Percentiles rank a stretch among this genome's conserved stretches.
Conservation (phyloP, 1,139 yeast genomes). For the Taphrina flavorubra region DNA sequence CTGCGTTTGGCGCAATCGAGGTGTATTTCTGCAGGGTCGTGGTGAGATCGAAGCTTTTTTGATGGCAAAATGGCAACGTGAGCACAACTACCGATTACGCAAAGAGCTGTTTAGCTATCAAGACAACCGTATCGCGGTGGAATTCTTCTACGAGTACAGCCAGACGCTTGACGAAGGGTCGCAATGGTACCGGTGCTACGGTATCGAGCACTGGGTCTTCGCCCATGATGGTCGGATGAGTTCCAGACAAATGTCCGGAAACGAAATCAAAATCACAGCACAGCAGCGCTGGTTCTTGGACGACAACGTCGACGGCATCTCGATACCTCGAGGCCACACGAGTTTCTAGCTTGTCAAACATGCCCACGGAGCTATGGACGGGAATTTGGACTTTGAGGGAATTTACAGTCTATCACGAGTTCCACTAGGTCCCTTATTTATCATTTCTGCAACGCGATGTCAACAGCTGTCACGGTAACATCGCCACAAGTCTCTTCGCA, state of each 20-base stretch:
- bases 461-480: too few species aligned
- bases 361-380: not conserved
- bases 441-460: too few species aligned
- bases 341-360: slow-evolving; percentile 2
- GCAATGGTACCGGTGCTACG: slow-evolving; percentile 46
- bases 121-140: slow-evolving; percentile 46
- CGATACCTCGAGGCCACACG: slow-evolving; percentile 35
- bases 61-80: slow-evolving; percentile 44
- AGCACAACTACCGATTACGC: slow-evolving; percentile 44
- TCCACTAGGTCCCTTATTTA: too few species aligned
- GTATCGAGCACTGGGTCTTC: slow-evolving; percentile 46
- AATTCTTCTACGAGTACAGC: slow-evolving; percentile 46
- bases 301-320: slow-evolving; percentile 40
- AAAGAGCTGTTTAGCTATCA: slow-evolving; percentile 45
- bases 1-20: slow-evolving; percentile 46
- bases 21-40: slow-evolving; percentile 43
- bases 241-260: slow-evolving; percentile 46
- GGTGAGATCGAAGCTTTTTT: slow-evolving; percentile 44
- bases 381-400: not conserved
- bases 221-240: slow-evolving; percentile 45
- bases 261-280: slow-evolving; percentile 42
- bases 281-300: slow-evolving; percentile 44
- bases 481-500: too few species aligned
- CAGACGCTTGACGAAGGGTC: not conserved
- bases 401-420: too few species aligned